A percentile compares a stretch with the other conserved stretches of the same genome.
phyloP scores from a whole-genome alignment of 345 rosid genomes.

The Hibiscus trionum region DNA sequence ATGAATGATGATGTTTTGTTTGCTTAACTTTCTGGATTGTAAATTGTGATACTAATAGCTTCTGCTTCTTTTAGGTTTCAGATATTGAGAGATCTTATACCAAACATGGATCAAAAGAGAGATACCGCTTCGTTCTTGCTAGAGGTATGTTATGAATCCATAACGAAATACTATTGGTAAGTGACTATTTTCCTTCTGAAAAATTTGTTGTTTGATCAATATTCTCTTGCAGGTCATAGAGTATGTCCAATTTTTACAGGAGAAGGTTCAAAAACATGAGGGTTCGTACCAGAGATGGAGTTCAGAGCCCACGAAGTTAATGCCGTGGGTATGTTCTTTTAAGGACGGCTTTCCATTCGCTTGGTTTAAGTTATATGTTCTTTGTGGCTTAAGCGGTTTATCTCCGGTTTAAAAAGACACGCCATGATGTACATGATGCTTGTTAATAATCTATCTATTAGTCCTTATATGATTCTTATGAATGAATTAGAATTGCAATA shows the following conservation, averaged over 20 bases:
- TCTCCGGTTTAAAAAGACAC: background rate
- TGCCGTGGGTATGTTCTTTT: conserved; percentile 67
- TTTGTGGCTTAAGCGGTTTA: background rate
- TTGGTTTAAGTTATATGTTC: background rate
- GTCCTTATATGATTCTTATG: background rate
- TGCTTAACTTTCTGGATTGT: background rate
- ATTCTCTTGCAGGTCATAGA: conserved; percentile 63
- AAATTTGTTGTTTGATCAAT: conserved; percentile 10
- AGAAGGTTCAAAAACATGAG: conserved; percentile 73
- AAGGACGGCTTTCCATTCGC: background rate
- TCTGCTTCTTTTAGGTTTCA: conserved; percentile 60
- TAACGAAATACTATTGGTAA: background rate
- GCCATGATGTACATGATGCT: too few relatives aligned
- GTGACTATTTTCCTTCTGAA: background rate
- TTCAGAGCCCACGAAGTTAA: conserved; percentile 69
- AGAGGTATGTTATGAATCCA: conserved; percentile 47
- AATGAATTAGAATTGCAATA: background rate
- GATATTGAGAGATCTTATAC: conserved; percentile 82
- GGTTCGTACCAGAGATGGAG: conserved; percentile 80
- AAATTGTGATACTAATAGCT: background rate
- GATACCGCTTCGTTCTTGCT: conserved; percentile 91
- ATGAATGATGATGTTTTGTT: background rate
- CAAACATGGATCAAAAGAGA: conserved; percentile 79
- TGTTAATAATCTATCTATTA: background rate
- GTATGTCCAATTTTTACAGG: conserved; percentile 76